phyloP scores from a whole-genome alignment of 257 asterid genomes.

The Solanum etuberosum region DNA sequence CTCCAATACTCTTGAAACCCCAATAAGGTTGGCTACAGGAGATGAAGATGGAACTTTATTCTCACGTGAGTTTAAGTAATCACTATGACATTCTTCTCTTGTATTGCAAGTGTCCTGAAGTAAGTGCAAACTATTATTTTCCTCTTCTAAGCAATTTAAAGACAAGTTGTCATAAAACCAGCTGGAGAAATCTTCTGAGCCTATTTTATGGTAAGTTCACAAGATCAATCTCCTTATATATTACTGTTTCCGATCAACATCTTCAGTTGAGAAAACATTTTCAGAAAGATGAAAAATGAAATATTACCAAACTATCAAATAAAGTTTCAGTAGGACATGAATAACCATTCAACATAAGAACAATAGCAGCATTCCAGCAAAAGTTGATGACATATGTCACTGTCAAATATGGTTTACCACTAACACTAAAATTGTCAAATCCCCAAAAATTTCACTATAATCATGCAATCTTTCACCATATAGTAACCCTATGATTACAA shows the following conservation, averaged over 20 bases:
- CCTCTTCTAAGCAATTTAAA: constrained; percentile 11
- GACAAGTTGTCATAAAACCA: constrained; percentile 2
- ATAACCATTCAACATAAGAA: background rate
- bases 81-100: constrained; percentile 10
- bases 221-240: constrained; percentile 39
- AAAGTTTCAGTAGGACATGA: background rate
- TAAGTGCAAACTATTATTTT: constrained; percentile 2
- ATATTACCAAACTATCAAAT: background rate
- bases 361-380: background rate
- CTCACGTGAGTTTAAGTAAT: constrained; percentile 6
- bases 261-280: constrained; percentile 57
- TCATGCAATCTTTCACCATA: background rate
- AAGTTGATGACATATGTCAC: background rate
- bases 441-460: background rate
- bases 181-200: constrained; percentile 18
- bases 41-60: constrained; percentile 1
- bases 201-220: constrained; percentile 24
- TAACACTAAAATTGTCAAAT: background rate
- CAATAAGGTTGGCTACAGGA: background rate
- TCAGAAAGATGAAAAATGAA: constrained; percentile 47
- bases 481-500: background rate
- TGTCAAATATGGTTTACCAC: background rate
- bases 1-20: constrained; percentile 5
- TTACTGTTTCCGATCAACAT: constrained; percentile 60
- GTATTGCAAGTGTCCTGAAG: constrained; percentile 1